Evolutionary conservation across 2,329 filamentous ascomycete genomes (phyloP).

Genomic region (Cladobotryum mycophilum): DNA sequence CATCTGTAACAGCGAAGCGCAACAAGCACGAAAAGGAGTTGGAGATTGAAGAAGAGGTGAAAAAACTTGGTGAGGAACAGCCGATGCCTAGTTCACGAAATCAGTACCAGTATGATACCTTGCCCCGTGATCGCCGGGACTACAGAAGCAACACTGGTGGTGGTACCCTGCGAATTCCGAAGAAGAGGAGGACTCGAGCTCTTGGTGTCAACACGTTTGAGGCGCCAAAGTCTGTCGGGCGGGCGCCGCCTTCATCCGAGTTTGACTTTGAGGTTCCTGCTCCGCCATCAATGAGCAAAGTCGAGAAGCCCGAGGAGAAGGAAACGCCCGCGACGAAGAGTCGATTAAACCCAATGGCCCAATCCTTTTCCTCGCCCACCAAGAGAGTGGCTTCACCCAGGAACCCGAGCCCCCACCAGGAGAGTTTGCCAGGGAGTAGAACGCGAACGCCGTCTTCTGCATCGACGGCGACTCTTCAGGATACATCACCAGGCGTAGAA

Average conservation of each 20-base stretch:
- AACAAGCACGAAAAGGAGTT: slow-evolving; percentile 10
- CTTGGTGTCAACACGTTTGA: slow-evolving; percentile 5
- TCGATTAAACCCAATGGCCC: slow-evolving; percentile 10
- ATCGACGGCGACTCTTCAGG: neutral
- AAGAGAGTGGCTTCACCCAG: neutral
- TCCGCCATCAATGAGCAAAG: neutral
- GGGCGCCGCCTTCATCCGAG: slow-evolving; percentile 12
- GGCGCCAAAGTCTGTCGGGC: neutral
- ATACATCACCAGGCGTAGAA: neutral
- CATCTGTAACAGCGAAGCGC: slow-evolving; percentile 11
- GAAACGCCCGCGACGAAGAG: slow-evolving; percentile 1
- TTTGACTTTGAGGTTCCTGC: slow-evolving; percentile 12
- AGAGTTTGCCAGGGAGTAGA: neutral
- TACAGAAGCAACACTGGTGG: slow-evolving; percentile 26
- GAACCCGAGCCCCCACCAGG: neutral
- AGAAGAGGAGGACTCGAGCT: slow-evolving; percentile 21
- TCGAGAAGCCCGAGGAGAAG: neutral
- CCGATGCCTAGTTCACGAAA: neutral
- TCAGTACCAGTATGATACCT: slow-evolving; percentile 6
- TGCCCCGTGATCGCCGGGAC: slow-evolving; percentile 12
- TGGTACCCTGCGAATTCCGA: slow-evolving; percentile 28
- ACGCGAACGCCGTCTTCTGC: neutral
- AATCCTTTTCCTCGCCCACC: slow-evolving; percentile 6
- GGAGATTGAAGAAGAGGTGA: neutral
- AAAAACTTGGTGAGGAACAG: neutral